Evolutionary conservation across 768 basidiomycete genomes (phyloP), one percentile per base, ranked within the genome.

Genomic region (Lactifluus echinatus): DNA sequence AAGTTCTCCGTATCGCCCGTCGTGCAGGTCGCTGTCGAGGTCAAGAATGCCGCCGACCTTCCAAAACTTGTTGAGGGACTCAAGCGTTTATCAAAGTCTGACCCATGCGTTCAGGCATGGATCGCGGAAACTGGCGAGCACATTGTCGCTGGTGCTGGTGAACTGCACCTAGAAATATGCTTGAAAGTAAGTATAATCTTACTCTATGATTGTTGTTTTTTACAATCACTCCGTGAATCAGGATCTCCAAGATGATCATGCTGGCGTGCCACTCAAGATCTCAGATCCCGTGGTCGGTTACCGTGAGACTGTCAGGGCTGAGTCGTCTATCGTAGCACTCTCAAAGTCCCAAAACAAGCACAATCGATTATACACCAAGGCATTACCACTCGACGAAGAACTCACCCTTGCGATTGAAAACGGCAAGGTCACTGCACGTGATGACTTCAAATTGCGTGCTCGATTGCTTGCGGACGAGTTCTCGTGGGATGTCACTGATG

Each of bases 331-430:
- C 66, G 86, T 91, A 65, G 96, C 96, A 28, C 79, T 99, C 37
- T 98, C 96, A 57, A 99, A 99, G 74, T 98, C 96, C 21, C 96
- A 97, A 76, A 98, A 99, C 82, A 99, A 98, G 81, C 96, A 99
- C 85, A 99, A 99, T 73, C 90, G 96, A 76, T 80, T 99, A 57
- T 99, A 86, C 73, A 82, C 85, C 64, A 93, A 93, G 80, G 96
- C 96, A 36, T 63, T 85, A 76, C 96, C 96, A 36, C 70, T 99
- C 56, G 93, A 90, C 24, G 96, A 99, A 69, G 94, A 97, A 71
- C 82, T 98, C 59, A 85, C 93, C 62, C 81, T 82, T 66, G 96
- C 92, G 59, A 97, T 99, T 66, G 96, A 98, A 72, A 66, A 64
- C 55, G 96, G 96, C 66, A 83, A 81, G 68, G 71, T 99, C 71